Evolutionary conservation across 495 filamentous ascomycete species (phyloP), one percentile per base, ranked within the genome.

Genomic region (Penicillium desertorum): DNA sequence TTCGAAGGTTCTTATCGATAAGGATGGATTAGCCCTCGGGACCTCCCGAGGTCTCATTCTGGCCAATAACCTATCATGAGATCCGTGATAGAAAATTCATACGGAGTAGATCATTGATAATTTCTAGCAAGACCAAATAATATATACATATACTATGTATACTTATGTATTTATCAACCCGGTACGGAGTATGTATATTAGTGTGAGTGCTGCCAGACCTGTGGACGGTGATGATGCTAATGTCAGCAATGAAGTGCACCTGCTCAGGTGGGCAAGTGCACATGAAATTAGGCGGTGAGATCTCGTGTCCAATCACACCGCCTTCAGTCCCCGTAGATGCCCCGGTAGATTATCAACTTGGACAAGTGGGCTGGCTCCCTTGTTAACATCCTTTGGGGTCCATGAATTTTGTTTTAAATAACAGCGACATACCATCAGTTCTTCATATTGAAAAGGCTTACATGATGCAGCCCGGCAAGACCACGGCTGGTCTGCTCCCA

Each of bases 401-500:
- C 8, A n/a, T 3, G n/a, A 30, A 30, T 27, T 9, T 48, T 7
- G 6, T 11, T 11, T 19, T 48, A 8, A n/a, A 29, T n/a, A 30
- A 14, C 7, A 48, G 17, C 11, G 17, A 16, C 8, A 29, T 30
- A 17, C 5, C n/a, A 17, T 30, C 23, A 17, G n/a, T n/a, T n/a
- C n/a, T 17, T 6, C 16, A 47, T 19, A 48, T 30, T 16, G 7
- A 3, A 8, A 29, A 25, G 2, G 4, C 20, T 22, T 34, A 46
- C 59, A 78, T 74, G 71, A 62, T 73, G 9, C 76, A 76, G 37
- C 55, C 72, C 42, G 64, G 69, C 58, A 84, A 82, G 61, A 63
- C 71, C 17, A 67, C 70, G 0, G 76, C 70, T 19, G 86, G 87
- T 9, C 81, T 89, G 25, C 78, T 91, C 23, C 79, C 83, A 52